Conservation (phyloP, 495 filamentous ascomycete genomes). For the Neurospora terricola region DNA sequence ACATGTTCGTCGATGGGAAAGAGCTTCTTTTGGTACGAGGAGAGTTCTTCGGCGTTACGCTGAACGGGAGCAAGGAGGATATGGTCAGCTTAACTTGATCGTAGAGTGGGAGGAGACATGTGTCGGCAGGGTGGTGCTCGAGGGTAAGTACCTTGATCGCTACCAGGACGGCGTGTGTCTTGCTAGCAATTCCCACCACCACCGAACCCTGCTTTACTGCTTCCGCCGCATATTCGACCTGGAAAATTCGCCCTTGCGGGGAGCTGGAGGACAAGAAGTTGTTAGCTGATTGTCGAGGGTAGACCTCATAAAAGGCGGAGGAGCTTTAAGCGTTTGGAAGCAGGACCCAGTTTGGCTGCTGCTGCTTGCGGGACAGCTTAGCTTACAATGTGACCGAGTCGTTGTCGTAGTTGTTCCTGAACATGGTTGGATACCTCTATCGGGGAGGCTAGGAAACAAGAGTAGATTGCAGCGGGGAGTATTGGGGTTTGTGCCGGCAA, state of each 20-base stretch:
- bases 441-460: not conserved
- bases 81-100: slow-evolving; percentile 2
- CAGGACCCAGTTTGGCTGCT: not conserved
- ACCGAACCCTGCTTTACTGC: slow-evolving; percentile 98
- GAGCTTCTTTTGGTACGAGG: slow-evolving; percentile 99
- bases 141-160: slow-evolving; percentile 72
- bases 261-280: slow-evolving; percentile 49
- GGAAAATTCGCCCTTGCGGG: slow-evolving; percentile 97
- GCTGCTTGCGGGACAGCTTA: slow-evolving; percentile 1
- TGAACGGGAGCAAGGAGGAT: slow-evolving; percentile 23
- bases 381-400: slow-evolving; percentile 97
- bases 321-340: slow-evolving; percentile 1
- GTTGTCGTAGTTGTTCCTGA: slow-evolving; percentile 99
- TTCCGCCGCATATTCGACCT: slow-evolving; percentile 98
- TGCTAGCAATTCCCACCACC: slow-evolving; percentile 91
- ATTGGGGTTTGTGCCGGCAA: not conserved
- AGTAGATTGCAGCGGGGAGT: not conserved
- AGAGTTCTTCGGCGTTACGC: slow-evolving; percentile 98
- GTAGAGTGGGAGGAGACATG: not conserved
- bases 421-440: slow-evolving; percentile 48
- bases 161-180: slow-evolving; percentile 93
- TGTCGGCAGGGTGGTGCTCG: not conserved
- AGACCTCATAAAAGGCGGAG: not conserved
- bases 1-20: slow-evolving; percentile 94
- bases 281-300: slow-evolving; percentile 6